Conservation (phyloP, 2,329 filamentous ascomycete genomes). For the Drechslerella coelobrocha region DNA sequence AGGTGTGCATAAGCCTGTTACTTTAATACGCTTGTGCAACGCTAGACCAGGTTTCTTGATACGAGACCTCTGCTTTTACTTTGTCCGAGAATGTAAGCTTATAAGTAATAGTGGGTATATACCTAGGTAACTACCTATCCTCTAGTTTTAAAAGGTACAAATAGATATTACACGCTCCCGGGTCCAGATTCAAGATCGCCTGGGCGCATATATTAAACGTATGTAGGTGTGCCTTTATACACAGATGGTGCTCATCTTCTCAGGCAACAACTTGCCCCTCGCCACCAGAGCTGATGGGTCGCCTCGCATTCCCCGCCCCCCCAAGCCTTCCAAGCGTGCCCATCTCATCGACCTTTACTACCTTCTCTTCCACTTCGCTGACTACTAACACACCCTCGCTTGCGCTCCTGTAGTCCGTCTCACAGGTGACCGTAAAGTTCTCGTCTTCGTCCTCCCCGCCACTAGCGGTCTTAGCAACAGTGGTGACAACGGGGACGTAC, state of each 20-base stretch:
- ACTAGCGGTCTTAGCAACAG: constrained; percentile 52
- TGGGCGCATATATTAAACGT: background rate
- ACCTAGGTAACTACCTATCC: no score
- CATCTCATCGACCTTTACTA: constrained; percentile 36
- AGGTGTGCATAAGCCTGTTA: no score
- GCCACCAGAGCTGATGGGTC: constrained; percentile 32
- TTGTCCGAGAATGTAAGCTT: no score
- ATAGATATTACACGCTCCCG: no score
- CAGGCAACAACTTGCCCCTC: constrained; percentile 30
- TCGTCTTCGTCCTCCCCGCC: constrained; percentile 16
- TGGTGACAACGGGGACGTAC: constrained; percentile 60
- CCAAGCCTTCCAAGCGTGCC: constrained; percentile 39
- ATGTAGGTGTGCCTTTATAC: constrained; percentile 3
- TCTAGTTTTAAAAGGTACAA: no score
- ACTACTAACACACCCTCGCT: constrained; percentile 79
- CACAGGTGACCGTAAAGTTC: constrained; percentile 64
- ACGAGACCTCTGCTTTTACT: no score
- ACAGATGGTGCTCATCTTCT: constrained; percentile 6
- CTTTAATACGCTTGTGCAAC: no score
- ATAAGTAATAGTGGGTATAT: no score
- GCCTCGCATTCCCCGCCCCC: constrained; percentile 30
- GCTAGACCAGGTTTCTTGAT: no score
- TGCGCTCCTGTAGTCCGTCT: constrained; percentile 80
- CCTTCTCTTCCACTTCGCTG: constrained; percentile 64
- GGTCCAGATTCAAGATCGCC: background rate